Evolutionary conservation across 2,329 filamentous ascomycete species (phyloP), one percentile per base, ranked within the genome.

Genomic region (Diplodia seriata): DNA sequence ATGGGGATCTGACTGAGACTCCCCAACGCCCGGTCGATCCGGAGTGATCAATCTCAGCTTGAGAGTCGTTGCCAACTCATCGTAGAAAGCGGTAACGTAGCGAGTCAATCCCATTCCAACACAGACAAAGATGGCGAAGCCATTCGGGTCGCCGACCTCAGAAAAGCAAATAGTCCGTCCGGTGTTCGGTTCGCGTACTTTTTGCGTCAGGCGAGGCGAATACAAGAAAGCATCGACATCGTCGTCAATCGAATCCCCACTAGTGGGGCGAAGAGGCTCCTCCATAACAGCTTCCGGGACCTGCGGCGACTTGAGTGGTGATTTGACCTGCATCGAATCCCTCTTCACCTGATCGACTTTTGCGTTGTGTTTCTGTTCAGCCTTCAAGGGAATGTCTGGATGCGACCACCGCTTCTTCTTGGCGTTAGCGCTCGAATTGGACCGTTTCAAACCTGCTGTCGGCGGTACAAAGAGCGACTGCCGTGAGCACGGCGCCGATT

Each of bases 51-150:
- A 85, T 23, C 95, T 89, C 68, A 99, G 81, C 77, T 93, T 95
- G 69, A 99, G 82, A 0, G 94, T 97, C 74, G 92, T 82, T 2
- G 95, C 95, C 65, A 99, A 84, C 78, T 99, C 95, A 77, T 99
- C 95, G 76, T 98, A 99, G 77, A 99, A 99, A 0, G 94, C 93
- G 69, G 93, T 97, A 69, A 99, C 91, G 76, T 95, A 99, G 79
- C 95, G 88, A 12, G 95, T 99, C 74, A 99, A 80, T 0, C 95
- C 95, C 95, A 99, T 99, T 23, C 95, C 95, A 2, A 99, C 93
- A 74, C 95, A 99, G 76, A 95, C 96, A 73, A 99, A 94, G 1
- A 99, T 92, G 2, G 93, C 94, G 72, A 91, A 94, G 1, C 95
- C 95, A 53, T 94, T 88, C 0, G 94, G 89, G 77, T 98, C 94